Percentiles rank a stretch among this genome's conserved stretches.
phyloP scores from a whole-genome alignment of 139 green algal genomes.

The Auxenochlorella protothecoides region DNA sequence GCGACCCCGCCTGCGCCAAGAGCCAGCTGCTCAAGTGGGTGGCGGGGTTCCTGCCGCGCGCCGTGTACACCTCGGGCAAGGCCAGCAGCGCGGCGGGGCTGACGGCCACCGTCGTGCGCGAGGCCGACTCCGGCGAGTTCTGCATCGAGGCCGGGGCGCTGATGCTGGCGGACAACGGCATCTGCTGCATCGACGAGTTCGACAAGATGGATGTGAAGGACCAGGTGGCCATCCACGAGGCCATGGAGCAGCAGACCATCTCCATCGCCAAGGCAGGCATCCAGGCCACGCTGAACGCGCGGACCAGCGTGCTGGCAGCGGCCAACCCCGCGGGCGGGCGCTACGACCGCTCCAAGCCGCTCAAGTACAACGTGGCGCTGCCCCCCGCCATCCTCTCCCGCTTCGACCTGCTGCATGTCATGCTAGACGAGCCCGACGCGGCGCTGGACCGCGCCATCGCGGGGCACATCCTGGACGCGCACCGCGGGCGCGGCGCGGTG shows the following conservation, averaged over 20 bases:
- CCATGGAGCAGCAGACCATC: constrained; percentile 99
- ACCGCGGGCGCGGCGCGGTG: constrained; percentile 29
- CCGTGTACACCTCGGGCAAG: constrained; percentile 97
- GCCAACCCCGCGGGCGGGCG: constrained; percentile 86
- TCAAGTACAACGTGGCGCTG: constrained; percentile 84
- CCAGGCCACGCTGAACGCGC: constrained; percentile 90
- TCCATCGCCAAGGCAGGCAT: constrained; percentile 97
- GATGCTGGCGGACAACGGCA: constrained; percentile 93
- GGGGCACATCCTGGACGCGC: constrained; percentile 66
- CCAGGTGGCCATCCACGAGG: constrained; percentile 86
- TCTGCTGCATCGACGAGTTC: constrained; percentile 97
- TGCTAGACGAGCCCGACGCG: constrained; percentile 85
- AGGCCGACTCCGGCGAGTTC: constrained; percentile 86
- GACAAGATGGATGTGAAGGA: constrained; percentile 95
- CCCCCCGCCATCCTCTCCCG: constrained; percentile 83
- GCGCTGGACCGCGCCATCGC: constrained; percentile 64
- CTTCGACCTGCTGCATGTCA: constrained; percentile 92
- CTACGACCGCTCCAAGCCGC: constrained; percentile 83
- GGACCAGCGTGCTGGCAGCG: constrained; percentile 89
- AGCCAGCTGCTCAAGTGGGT: constrained; percentile 85
- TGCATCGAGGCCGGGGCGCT: constrained; percentile 97
- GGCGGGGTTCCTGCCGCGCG: constrained; percentile 71
- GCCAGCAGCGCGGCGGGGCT: constrained; percentile 89
- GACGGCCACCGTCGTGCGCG: constrained; percentile 90
- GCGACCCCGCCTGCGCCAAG: constrained; percentile 93